Evolutionary conservation across 345 rosid species (phyloP), one percentile per base, ranked within the genome.

Genomic region (Citrus medica): DNA sequence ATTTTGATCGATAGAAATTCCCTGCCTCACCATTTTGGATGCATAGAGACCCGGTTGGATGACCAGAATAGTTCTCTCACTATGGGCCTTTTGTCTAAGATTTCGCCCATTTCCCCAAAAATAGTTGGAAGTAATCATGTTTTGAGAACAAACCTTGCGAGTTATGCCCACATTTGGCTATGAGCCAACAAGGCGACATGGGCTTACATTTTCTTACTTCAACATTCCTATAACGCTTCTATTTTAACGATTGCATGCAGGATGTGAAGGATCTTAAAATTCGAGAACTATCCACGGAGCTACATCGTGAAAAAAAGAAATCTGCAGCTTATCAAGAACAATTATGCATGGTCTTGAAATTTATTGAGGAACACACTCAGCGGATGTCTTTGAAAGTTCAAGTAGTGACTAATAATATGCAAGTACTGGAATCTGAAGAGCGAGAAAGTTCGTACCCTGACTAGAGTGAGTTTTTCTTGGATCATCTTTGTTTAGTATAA

Each of bases 301-400:
- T 83, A 81, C 88, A 85, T 76, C 84, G 80, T 0, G 86, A 85
- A 86, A 85, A 56, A 83, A 85, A 79, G 84, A 85, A 81, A 81
- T 83, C 83, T 1, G 83, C 84, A 63, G 88, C 80, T 79, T 85
- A 81, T 67, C 78, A 79, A 76, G 72, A 78, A 40, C 88, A 85
- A 78, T 65, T 85, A 30, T 69, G 40, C 24, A 76, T 74, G 53
- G 83, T 83, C 37, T 67, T 85, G 58, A 81, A 76, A 69, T 79
- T 37, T 46, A 69, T 85, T 0, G 84, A 85, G 81, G 88, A 83
- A 60, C 86, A 85, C 78, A 81, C 84, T 13, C 86, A 70, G 78
- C 74, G 24, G 48, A 67, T 85, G 24, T 81, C 88, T 53, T 64
- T 81, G 71, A 81, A 85, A 79, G 82, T 81, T 73, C 76, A 83